Percentiles rank a stretch among this genome's conserved stretches.
Conservation (phyloP, 164 flowering plant species). For the Liriodendron chinense region DNA sequence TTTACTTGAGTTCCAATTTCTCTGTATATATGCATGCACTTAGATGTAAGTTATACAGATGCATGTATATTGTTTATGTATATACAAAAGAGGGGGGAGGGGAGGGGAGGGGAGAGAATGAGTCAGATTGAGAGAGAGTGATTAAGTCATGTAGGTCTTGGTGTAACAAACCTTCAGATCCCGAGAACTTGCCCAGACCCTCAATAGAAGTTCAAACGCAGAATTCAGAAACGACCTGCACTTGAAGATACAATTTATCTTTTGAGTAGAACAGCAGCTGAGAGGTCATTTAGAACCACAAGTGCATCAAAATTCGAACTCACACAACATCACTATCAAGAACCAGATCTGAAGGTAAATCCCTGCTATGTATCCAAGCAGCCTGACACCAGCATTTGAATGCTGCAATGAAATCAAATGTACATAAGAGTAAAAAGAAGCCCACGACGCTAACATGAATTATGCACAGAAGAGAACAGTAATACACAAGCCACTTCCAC, state of each 20-base stretch:
- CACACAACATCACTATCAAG: constrained; percentile 86
- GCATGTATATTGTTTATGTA: too few relatives aligned
- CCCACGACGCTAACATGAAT: too few relatives aligned
- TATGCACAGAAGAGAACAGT: too few relatives aligned
- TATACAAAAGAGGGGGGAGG: too few relatives aligned
- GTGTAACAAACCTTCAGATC: constrained; percentile 68
- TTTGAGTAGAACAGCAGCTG: constrained; percentile 4
- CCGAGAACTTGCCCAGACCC: constrained; percentile 91
- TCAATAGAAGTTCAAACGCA: constrained; percentile 90
- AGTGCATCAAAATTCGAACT: constrained; percentile 24
- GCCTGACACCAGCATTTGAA: constrained; percentile 99
- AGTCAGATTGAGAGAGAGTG: background rate
- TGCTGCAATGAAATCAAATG: constrained; percentile 45
- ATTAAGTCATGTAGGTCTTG: background rate
- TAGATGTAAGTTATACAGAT: too few relatives aligned
- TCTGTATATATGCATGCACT: too few relatives aligned
- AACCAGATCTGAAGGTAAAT: constrained; percentile 50
- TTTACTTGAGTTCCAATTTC: too few relatives aligned
- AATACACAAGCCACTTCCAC: too few relatives aligned
- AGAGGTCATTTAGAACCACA: background rate
- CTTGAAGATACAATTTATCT: constrained; percentile 12
- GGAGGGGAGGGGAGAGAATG: too few relatives aligned
- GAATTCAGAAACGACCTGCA: constrained; percentile 95
- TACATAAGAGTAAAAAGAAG: background rate
- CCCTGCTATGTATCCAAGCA: constrained; percentile 56